These are phyloP conservation scores for Platismatia glauca DNA, from an alignment of 495 filamentous ascomycete species.

Conservation along the genomic window DNA sequence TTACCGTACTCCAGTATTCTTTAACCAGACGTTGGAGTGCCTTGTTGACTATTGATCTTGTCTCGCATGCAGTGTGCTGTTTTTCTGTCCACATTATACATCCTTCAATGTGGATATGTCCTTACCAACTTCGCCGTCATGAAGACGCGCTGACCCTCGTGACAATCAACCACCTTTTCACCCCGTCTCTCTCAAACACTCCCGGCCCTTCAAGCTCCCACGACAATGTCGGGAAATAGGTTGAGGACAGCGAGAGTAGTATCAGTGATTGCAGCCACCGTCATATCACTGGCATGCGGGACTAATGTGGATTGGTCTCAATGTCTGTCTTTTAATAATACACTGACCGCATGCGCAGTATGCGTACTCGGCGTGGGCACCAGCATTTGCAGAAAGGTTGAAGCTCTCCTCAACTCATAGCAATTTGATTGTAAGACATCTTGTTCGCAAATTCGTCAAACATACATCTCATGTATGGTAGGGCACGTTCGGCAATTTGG, in stretches of 20 bases:
- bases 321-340: neutral
- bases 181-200: neutral
- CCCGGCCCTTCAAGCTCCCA: neutral
- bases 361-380: constrained; percentile 97
- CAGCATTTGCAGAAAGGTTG: constrained; percentile 80
- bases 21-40: too few relatives aligned
- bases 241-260: constrained; percentile 43
- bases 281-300: constrained; percentile 81
- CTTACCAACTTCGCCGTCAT: neutral
- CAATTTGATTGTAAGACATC: constrained; percentile 67
- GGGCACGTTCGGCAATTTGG: constrained; percentile 85
- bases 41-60: too few relatives aligned
- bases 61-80: too few relatives aligned
- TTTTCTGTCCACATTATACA: too few relatives aligned
- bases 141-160: neutral
- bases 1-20: too few relatives aligned
- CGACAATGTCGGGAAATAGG: constrained; percentile 17
- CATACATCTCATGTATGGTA: constrained; percentile 30
- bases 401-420: constrained; percentile 80
- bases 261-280: constrained; percentile 75
- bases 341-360: constrained; percentile 49
- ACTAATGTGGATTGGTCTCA: constrained; percentile 54
- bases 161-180: neutral
- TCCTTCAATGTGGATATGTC: neutral
- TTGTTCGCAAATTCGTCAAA: constrained; percentile 10